Evolutionary conservation across 148 eudicot genomes (phyloP), one percentile per base, ranked within the genome.

Genomic region (Arbutus unedo): DNA sequence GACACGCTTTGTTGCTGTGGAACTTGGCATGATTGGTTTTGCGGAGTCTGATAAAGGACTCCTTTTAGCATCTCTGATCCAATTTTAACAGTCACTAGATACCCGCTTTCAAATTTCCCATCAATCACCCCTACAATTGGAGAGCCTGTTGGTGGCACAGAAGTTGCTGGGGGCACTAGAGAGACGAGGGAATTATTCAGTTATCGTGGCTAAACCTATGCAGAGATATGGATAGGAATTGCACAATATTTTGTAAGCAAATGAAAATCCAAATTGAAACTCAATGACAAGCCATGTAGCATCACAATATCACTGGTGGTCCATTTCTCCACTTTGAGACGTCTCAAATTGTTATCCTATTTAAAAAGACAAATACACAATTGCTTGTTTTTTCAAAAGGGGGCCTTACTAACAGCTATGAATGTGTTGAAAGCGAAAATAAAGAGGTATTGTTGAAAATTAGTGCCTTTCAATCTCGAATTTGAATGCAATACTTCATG

Each of bases 81-180:
- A 38, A 93, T 84, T 75, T 82, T 90, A 83, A 96, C 99, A 14
- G 98, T 94, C 51, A 93, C 89, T 60, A 96, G 94, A 87, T 96
- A 96, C 49, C 99, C 99, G 55, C 93, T 90, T n/a, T 96, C 99
- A 50, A 96, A 94, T 82, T 96, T 93, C n/a, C 97, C 99, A 55
- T 96, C 99, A 18, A 96, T 94, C 67, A 96, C 92, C 8, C 99
- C 99, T 4, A 80, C 83, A 45, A 94, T 92, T 68, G 91, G 87
- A 62, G 86, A 76, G 51, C 89, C 91, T 38, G 82, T 80, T 60
- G 89, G 15, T 79, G 91, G 66, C 62, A 81, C 75, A 79, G 85
- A 50, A 62, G 72, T 7, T 54, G 55, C 90, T 87, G 79, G 79
- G 73, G 71, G 49, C 49, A 81, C 59, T 41, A 62, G 21, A 84